Base-by-base conservation (phyloP, 1,284 basidiomycete genomes). In the Pisolithus thermaeus region DNA sequence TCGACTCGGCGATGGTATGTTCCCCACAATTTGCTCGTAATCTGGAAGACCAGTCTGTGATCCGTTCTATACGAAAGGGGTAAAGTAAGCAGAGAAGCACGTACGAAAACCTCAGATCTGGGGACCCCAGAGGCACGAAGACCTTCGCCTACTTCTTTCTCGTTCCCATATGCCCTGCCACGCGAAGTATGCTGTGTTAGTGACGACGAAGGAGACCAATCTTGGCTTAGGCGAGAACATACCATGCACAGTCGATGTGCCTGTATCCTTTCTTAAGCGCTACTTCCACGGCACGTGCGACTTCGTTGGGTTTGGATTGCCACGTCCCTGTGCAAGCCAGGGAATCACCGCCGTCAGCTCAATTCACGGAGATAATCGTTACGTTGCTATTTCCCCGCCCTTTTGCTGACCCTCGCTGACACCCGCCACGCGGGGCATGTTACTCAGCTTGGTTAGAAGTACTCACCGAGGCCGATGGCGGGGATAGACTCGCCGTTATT, bases 141-240 rank as follows among this genome's bases (percentile, higher is more conserved):
- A 18, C 91, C 92, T 58, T 86, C 78, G 11, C 91, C 92, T 25
- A 96, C 91, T 62, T 90, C 84, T 61, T 85, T 82, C 69, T 96
- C 89, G 61, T 91, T 91, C 53, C 80, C 78, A 60, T 87, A 84
- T 7, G 66, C 74, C 79, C 80, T 81, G 49, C n/a, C 16, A 16
- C 71, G 35, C 46, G 32, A n/a, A 43, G 36, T 43, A 37, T 12
- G 16, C 7, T 50, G 25, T 25, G n/a, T 3, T 2, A 8, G 18
- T 68, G 62, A 41, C 59, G 58, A 56, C 27, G 66, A 61, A 43
- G 62, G 56, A 51, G 64, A 63, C 69, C 56, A 18, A 50, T 5
- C 27, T 6, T 44, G 7, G 35, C 14, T 27, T 16, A 32, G 25
- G 16, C 23, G 35, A 23, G 27, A 6, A 65, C 70, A 60, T 64